Base-by-base conservation (phyloP, 345 rosid species). In the Populus simonii region DNA sequence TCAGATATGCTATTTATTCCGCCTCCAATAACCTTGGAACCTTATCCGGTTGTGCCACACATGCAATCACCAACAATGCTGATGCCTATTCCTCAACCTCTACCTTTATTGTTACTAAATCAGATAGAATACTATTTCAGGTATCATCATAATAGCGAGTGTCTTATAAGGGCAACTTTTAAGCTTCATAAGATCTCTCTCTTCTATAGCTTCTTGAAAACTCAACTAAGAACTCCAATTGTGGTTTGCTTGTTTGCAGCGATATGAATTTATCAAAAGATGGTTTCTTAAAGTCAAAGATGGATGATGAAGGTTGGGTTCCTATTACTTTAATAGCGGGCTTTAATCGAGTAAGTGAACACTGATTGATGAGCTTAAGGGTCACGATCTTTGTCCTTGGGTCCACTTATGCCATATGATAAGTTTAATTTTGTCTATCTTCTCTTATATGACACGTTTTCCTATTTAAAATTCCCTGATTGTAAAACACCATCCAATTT, bases 91-190 rank as follows among this genome's bases (percentile, higher is more conserved):
- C 74, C 84, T 36, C 89, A 86, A 29, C 71, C 79, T 79, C 68
- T 89, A 71, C 49, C 80, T 66, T 76, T 70, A n/a, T 53, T 74
- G 82, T 38, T 90, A 84, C 72, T 86, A 61, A 53, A 66, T 59
- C 94, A 90, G 81, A 90, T 90, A 65, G 89, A 90, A 57, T 90
- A 88, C 79, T 90, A 90, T 82, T 90, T 90, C 89, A 90, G 94
- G 94, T 89, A 78, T 38, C 49, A 63, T 68, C 38, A 57, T 35
- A 23, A 18, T 47, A 0, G 5, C 35, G 23, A 31, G 9, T 63
- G 6, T 38, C 38, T 66, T 71, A 7, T 20, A 45, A 29, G 55
- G 23, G 25, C 36, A 62, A 8, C 38, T 31, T 33, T 22, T 47
- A 22, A 8, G 51, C 33, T 59, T 72, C 1, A 33, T 29, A 13